Evolutionary conservation across 148 eudicot species (phyloP).

Genomic region (Silene conica): DNA sequence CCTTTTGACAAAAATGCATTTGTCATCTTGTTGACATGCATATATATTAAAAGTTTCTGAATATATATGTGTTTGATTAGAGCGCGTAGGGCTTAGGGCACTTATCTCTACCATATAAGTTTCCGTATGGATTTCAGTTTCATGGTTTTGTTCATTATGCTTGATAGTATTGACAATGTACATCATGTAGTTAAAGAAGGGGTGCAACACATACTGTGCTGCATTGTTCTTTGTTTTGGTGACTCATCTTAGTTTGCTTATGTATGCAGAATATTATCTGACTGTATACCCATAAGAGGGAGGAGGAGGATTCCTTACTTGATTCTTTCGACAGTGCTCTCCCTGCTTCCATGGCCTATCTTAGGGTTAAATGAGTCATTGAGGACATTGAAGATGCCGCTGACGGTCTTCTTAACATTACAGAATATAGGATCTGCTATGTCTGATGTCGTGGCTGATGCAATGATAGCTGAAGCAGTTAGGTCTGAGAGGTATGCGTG

Average conservation of each 20-base stretch:
- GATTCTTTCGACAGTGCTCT: constrained; percentile 67
- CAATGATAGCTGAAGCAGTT: constrained; percentile 98
- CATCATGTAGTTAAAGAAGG: no score
- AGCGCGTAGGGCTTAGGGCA: background rate
- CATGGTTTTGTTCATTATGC: background rate
- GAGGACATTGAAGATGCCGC: constrained; percentile 49
- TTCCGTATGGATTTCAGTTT: background rate
- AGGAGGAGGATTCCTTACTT: constrained; percentile 83
- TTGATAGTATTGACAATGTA: background rate
- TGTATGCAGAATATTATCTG: constrained; percentile 79
- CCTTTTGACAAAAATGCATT: background rate
- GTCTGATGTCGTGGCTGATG: constrained; percentile 99
- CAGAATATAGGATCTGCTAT: constrained; percentile 96
- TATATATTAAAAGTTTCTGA: background rate
- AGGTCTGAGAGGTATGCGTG: constrained; percentile 68
- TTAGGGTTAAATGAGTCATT: constrained; percentile 51
- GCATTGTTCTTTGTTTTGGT: constrained; percentile 16
- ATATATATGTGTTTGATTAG: no score
- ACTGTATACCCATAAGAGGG: constrained; percentile 83
- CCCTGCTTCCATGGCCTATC: constrained; percentile 76
- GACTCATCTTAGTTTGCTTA: constrained; percentile 16
- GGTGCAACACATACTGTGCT: background rate
- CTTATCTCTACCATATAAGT: background rate
- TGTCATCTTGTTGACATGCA: background rate
- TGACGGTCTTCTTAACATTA: constrained; percentile 64